phyloP scores from a whole-genome alignment of 768 basidiomycete species.

The Hysterangium stoloniferum region DNA sequence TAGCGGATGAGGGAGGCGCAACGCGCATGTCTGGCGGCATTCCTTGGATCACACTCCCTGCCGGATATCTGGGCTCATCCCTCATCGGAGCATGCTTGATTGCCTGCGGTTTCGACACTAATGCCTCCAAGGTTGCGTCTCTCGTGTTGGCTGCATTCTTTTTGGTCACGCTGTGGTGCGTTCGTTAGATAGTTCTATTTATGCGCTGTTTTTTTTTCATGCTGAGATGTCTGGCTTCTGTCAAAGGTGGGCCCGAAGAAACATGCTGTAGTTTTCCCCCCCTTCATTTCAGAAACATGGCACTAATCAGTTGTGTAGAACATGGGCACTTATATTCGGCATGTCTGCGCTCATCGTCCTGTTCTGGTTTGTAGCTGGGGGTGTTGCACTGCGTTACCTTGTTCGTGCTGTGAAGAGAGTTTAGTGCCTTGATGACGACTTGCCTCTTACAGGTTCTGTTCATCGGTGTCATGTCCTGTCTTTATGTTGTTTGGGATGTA shows the following conservation, averaged over 20 bases:
- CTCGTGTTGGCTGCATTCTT: constrained; percentile 80
- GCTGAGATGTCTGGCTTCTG: background rate
- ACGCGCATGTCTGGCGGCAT: constrained; percentile 86
- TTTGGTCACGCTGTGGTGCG: constrained; percentile 72
- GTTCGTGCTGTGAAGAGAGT: constrained; percentile 32
- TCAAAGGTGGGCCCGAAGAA: constrained; percentile 55
- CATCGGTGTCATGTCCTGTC: constrained; percentile 80
- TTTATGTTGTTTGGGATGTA: constrained; percentile 87
- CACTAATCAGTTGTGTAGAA: constrained; percentile 33
- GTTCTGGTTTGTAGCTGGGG: constrained; percentile 77
- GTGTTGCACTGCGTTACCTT: constrained; percentile 69
- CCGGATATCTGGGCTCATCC: constrained; percentile 81
- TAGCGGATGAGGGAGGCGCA: constrained; percentile 85
- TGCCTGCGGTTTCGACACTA: constrained; percentile 81
- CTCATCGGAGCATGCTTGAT: constrained; percentile 85
- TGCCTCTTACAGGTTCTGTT: constrained; percentile 52
- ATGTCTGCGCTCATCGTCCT: constrained; percentile 74
- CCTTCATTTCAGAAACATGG: background rate
- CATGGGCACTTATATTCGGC: constrained; percentile 70
- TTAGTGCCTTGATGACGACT: background rate
- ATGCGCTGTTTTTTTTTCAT: no score
- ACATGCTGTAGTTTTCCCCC: constrained; percentile 49
- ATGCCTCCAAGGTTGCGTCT: constrained; percentile 79
- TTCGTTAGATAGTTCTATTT: no score
- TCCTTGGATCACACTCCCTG: constrained; percentile 70